Evolutionary conservation across 2,329 filamentous ascomycete genomes (phyloP).

Genomic region (Ceratocystis colombiana): DNA sequence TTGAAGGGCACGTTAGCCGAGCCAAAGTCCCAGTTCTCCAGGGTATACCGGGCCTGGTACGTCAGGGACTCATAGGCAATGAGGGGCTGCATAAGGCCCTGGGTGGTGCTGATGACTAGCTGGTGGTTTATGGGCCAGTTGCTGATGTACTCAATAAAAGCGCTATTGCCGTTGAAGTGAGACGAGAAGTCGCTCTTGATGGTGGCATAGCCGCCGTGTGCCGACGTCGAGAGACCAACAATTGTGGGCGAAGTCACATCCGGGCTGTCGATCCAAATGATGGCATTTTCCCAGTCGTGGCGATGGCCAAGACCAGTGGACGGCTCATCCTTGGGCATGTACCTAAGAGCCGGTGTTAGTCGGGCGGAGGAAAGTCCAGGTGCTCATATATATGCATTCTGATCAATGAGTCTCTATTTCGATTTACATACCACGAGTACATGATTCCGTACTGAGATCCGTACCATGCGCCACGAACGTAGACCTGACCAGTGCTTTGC

Average conservation of each 20-base stretch:
- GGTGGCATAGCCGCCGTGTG: conserved; percentile 33
- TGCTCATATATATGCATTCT: neutral
- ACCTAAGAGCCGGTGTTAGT: conserved; percentile 26
- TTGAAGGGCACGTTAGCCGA: conserved; percentile 36
- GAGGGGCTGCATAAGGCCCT: conserved; percentile 35
- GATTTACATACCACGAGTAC: conserved; percentile 34
- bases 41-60: conserved; percentile 32
- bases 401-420: neutral
- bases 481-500: conserved; percentile 34
- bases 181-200: conserved; percentile 23
- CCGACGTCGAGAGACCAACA: conserved; percentile 34
- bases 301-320: conserved; percentile 32
- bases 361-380: neutral
- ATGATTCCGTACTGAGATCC: conserved; percentile 33
- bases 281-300: conserved; percentile 36
- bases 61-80: conserved; percentile 38
- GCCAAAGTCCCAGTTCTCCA: conserved; percentile 36
- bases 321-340: conserved; percentile 39
- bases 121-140: conserved; percentile 31
- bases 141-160: conserved; percentile 33
- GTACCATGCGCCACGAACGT: conserved; percentile 32
- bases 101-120: conserved; percentile 32
- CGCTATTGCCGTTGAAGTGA: conserved; percentile 23
- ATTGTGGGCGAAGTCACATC: conserved; percentile 30
- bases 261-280: conserved; percentile 32